These are phyloP conservation scores for Phytophthora pini DNA, from an alignment of 352 stramenopile genomes.

Conservation along the genomic window DNA sequence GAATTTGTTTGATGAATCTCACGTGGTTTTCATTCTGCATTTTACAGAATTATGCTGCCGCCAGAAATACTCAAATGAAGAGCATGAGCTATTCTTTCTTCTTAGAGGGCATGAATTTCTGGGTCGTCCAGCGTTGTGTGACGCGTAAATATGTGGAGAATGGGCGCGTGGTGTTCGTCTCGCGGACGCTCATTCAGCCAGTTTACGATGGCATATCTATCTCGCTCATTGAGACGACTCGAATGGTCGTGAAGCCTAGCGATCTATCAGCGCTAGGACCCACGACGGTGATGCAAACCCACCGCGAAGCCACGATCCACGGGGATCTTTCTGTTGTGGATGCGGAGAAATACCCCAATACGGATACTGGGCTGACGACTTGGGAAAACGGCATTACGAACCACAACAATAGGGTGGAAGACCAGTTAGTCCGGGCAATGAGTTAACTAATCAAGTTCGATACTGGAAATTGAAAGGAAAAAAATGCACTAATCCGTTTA, in stretches of 20 bases:
- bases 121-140: constrained; percentile 13
- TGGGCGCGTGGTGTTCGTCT: constrained; percentile 16
- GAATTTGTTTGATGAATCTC: too few relatives aligned
- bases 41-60: constrained; percentile 18
- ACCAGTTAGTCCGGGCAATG: constrained; percentile 22
- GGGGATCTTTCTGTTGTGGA: constrained; percentile 2
- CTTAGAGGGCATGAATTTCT: constrained; percentile 9
- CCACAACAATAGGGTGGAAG: constrained; percentile 24
- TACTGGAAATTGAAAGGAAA: too few relatives aligned
- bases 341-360: not conserved
- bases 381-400: constrained; percentile 21
- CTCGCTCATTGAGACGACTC: constrained; percentile 23
- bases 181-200: constrained; percentile 26
- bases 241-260: constrained; percentile 24
- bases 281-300: constrained; percentile 28
- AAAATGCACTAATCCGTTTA: not conserved
- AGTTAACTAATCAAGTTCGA: not conserved
- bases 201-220: constrained; percentile 1
- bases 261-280: constrained; percentile 18
- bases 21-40: not conserved
- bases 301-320: constrained; percentile 17
- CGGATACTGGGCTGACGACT: constrained; percentile 12
- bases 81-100: constrained; percentile 21
- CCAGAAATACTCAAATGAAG: constrained; percentile 22
- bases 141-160: constrained; percentile 24